These are phyloP conservation scores for Pascua sp. DNA, from an alignment of 1,284 basidiomycete species.

Conservation along the genomic window DNA sequence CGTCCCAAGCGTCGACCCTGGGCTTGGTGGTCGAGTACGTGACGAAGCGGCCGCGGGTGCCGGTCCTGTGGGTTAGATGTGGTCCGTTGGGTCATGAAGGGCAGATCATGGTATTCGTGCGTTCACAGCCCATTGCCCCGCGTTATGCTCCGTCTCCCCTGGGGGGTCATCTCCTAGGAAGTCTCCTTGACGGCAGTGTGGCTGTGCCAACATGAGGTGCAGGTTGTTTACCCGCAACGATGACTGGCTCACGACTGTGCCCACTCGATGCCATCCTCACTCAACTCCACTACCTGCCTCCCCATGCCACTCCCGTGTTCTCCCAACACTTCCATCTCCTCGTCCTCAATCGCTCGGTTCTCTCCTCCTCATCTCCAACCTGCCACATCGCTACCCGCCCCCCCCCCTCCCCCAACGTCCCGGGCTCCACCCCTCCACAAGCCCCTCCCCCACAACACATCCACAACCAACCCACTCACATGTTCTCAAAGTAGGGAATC, in stretches of 20 bases:
- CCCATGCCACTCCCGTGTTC: no score
- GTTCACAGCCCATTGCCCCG: no score
- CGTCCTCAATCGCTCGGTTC: background rate
- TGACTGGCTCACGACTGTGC: no score
- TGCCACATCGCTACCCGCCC: background rate
- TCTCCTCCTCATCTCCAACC: background rate
- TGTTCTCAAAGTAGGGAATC: conserved; percentile 40
- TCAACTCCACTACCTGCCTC: no score
- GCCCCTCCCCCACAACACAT: background rate
- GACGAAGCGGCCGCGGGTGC: conserved; percentile 81
- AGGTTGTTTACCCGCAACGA: no score
- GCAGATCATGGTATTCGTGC: no score
- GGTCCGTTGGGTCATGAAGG: background rate
- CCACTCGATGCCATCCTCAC: no score
- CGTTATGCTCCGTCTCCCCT: background rate
- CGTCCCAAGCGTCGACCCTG: conserved; percentile 79
- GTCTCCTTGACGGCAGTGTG: background rate
- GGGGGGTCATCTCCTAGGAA: background rate
- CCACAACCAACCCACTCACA: conserved; percentile 55
- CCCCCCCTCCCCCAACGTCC: background rate
- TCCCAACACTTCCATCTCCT: background rate
- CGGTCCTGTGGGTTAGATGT: conserved; percentile 55
- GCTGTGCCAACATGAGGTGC: no score
- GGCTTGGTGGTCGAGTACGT: conserved; percentile 80
- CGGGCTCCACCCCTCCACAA: background rate